A percentile compares a stretch with the other conserved stretches of the same genome.
phyloP scores from a whole-genome alignment of 352 stramenopile species.

The Thalassiosira hispida region DNA sequence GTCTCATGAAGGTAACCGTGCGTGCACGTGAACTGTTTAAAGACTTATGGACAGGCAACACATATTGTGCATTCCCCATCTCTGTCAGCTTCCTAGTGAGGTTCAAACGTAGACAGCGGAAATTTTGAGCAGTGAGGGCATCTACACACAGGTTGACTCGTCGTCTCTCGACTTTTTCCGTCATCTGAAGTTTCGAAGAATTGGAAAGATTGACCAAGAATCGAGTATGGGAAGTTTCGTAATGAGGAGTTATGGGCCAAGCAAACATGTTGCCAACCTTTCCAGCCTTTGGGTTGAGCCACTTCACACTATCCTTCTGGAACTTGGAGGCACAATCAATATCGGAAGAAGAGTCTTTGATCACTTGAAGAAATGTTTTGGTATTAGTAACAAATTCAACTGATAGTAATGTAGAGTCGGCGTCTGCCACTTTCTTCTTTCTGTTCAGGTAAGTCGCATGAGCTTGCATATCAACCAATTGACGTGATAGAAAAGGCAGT shows the following conservation, averaged over 20 bases:
- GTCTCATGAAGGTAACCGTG: constrained; percentile 27
- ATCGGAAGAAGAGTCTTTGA: too few relatives aligned
- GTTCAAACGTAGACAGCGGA: neutral
- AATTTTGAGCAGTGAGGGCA: neutral
- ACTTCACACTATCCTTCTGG: neutral
- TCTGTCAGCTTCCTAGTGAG: neutral
- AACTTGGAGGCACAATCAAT: neutral
- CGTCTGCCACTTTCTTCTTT: too few relatives aligned
- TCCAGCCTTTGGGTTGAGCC: neutral
- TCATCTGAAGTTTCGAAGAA: neutral
- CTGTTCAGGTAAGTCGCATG: too few relatives aligned
- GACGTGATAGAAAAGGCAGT: too few relatives aligned
- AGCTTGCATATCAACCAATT: too few relatives aligned
- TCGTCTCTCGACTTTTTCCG: neutral
- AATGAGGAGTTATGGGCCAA: neutral
- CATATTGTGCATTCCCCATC: neutral
- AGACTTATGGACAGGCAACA: neutral
- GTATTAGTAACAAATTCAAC: too few relatives aligned
- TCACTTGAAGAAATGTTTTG: too few relatives aligned
- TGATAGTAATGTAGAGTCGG: too few relatives aligned
- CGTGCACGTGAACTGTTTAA: neutral
- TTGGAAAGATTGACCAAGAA: neutral
- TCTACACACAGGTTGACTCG: neutral
- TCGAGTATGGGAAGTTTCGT: constrained; percentile 17
- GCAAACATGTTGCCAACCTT: constrained; percentile 9